A percentile compares a stretch with the other conserved stretches of the same genome.
phyloP scores from a whole-genome alignment of 495 filamentous ascomycete species.

The Daldinia caldariorum region DNA sequence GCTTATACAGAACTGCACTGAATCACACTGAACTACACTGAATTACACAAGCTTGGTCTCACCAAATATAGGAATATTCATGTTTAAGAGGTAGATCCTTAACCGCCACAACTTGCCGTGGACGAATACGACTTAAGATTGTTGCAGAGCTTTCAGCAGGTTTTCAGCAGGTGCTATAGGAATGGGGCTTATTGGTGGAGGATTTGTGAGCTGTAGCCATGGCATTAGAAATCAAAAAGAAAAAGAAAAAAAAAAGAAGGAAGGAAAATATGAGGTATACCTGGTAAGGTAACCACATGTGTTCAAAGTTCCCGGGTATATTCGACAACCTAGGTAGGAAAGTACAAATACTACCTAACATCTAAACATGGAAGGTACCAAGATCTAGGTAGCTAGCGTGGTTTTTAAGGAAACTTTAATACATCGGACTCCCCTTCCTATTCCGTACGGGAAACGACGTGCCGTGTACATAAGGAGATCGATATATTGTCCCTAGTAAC shows the following conservation, averaged over 20 bases:
- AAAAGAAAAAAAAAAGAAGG: neutral
- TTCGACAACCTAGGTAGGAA: conserved; percentile 34
- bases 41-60: neutral
- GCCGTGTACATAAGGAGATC: conserved; percentile 29
- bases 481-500: conserved; percentile 30
- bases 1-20: neutral
- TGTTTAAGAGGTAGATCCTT: conserved; percentile 3
- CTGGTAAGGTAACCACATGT: no score
- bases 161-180: neutral
- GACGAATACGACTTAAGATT: neutral
- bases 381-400: neutral
- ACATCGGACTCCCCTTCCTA: conserved; percentile 35
- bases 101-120: conserved; percentile 1
- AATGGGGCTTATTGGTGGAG: conserved; percentile 4
- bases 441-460: conserved; percentile 30
- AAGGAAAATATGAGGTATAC: no score
- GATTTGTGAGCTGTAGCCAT: conserved; percentile 1
- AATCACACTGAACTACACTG: neutral
- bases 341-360: conserved; percentile 5
- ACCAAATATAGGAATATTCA: conserved; percentile 3
- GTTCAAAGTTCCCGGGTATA: conserved; percentile 8
- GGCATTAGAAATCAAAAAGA: neutral
- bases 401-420: conserved; percentile 10
- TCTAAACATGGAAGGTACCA: conserved; percentile 38
- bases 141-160: neutral